Conservation (phyloP, 805 yeast genomes). For the Wickerhamiella vanderwaltii region DNA sequence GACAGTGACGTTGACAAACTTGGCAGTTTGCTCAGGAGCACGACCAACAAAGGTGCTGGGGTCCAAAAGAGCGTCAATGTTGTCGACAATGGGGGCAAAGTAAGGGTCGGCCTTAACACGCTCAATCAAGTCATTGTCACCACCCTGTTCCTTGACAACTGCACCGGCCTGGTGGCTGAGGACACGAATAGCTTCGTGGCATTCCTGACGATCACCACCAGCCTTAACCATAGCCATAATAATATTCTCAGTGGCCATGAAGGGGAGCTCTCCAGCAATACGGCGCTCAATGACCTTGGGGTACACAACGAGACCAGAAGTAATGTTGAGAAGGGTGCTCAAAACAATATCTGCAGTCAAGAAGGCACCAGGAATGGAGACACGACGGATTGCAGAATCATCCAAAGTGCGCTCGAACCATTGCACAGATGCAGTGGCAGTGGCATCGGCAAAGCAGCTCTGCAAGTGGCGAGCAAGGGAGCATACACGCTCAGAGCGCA, state of each 20-base stretch:
- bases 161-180: slow-evolving; percentile 94
- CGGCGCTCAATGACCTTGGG: slow-evolving; percentile 98
- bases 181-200: slow-evolving; percentile 95
- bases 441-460: slow-evolving; percentile 80
- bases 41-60: slow-evolving; percentile 95
- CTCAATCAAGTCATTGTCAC: slow-evolving; percentile 92
- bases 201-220: slow-evolving; percentile 96
- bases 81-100: slow-evolving; percentile 79
- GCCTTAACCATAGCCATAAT: slow-evolving; percentile 99
- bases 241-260: slow-evolving; percentile 98
- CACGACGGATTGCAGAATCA: slow-evolving; percentile 96
- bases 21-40: slow-evolving; percentile 96
- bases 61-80: slow-evolving; percentile 69
- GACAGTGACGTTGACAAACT: slow-evolving; percentile 77
- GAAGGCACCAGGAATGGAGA: slow-evolving; percentile 91
- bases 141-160: slow-evolving; percentile 96
- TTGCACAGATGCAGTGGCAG: slow-evolving; percentile 94
- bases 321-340: slow-evolving; percentile 79
- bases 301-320: slow-evolving; percentile 92
- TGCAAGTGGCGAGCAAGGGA: slow-evolving; percentile 96
- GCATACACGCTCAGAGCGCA: slow-evolving; percentile 98
- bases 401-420: slow-evolving; percentile 99
- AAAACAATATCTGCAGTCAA: slow-evolving; percentile 88
- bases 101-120: slow-evolving; percentile 65
- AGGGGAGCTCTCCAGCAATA: slow-evolving; percentile 86